These are phyloP conservation scores for Pseudocercospora eumusae DNA, from an alignment of 2,329 filamentous ascomycete species.

Conservation along the genomic window DNA sequence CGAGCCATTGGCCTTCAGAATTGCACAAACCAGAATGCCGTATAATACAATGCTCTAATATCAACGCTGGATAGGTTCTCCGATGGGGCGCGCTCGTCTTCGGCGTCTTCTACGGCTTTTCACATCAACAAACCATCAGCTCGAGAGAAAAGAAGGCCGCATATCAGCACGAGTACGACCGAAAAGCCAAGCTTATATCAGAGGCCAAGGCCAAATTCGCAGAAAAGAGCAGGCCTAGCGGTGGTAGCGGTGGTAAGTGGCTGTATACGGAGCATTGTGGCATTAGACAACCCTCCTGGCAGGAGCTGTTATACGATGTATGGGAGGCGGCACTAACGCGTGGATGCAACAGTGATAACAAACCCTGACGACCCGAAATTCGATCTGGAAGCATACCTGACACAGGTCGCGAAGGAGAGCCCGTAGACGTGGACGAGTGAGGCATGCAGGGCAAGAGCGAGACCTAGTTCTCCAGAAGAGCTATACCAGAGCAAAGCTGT, in stretches of 20 bases:
- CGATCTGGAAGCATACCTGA: constrained; percentile 84
- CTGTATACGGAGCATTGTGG: not conserved
- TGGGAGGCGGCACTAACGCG: constrained; percentile 13
- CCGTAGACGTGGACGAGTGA: constrained; percentile 29
- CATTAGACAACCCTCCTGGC: not conserved
- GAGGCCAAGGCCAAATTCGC: constrained; percentile 89
- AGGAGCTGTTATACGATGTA: not conserved
- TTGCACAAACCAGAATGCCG: too few species aligned
- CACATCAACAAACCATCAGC: constrained; percentile 82
- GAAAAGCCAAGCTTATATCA: constrained; percentile 87
- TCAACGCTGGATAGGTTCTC: constrained; percentile 69
- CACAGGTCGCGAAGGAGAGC: constrained; percentile 57
- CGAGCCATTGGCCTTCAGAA: constrained; percentile 15
- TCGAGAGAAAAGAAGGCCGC: constrained; percentile 69
- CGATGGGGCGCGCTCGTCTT: constrained; percentile 92
- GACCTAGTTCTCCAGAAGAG: constrained; percentile 10
- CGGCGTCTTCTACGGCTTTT: constrained; percentile 93
- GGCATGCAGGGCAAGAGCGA: constrained; percentile 1
- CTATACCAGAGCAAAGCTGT: constrained; percentile 9
- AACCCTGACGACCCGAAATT: constrained; percentile 87
- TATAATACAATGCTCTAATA: not conserved
- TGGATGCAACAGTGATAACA: constrained; percentile 58
- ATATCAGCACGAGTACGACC: constrained; percentile 79
- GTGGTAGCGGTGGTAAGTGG: constrained; percentile 38
- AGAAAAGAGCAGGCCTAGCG: constrained; percentile 67